phyloP scores from a whole-genome alignment of 2,329 filamentous ascomycete genomes.

The Corinectria fuckeliana region DNA sequence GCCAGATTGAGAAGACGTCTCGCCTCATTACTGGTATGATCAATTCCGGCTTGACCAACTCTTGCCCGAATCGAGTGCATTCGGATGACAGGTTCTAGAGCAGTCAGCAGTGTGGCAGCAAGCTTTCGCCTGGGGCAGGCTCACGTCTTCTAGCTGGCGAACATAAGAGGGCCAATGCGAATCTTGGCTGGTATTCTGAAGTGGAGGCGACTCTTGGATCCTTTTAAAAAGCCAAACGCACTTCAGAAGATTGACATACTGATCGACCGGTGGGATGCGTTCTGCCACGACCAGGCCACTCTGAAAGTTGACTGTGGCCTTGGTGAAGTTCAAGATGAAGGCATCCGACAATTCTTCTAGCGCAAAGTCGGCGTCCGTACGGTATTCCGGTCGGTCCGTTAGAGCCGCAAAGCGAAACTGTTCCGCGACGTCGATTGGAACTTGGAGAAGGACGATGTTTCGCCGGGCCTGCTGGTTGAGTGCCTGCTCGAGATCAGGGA shows the following conservation, averaged over 20 bases:
- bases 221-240: conserved; percentile 41
- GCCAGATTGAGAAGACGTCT: conserved; percentile 41
- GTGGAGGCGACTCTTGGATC: conserved; percentile 25
- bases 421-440: conserved; percentile 35
- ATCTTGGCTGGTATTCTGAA: conserved; percentile 22
- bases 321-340: conserved; percentile 40
- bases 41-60: conserved; percentile 37
- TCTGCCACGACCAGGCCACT: conserved; percentile 38
- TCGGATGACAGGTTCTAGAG: conserved; percentile 37
- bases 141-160: conserved; percentile 42
- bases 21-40: conserved; percentile 21
- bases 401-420: conserved; percentile 34
- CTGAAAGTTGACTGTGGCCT: conserved; percentile 34
- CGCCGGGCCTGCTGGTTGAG: conserved; percentile 30
- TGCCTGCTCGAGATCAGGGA: conserved; percentile 36
- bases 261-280: conserved; percentile 29
- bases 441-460: conserved; percentile 15
- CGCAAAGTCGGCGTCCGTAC: conserved; percentile 29
- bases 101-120: conserved; percentile 4
- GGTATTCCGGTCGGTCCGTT: conserved; percentile 28
- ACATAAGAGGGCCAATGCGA: conserved; percentile 47
- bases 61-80: conserved; percentile 36
- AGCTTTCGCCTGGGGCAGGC: background rate
- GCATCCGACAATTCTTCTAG: conserved; percentile 42
- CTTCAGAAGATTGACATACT: conserved; percentile 44